Evolutionary conservation across 805 yeast genomes (phyloP), one percentile per base, ranked within the genome.

Genomic region (Kluyveromyces lactis): DNA sequence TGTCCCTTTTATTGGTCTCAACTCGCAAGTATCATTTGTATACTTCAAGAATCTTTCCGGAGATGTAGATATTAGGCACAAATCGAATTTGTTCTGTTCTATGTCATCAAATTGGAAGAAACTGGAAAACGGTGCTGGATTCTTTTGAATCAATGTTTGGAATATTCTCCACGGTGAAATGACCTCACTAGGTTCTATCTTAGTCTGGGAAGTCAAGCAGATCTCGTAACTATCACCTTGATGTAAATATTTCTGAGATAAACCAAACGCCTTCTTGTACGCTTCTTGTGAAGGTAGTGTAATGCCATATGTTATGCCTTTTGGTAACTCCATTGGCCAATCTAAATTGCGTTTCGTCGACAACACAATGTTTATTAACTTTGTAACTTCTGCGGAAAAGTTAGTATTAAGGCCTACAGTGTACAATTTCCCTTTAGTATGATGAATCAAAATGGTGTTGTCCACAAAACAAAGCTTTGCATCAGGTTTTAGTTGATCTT

Each of bases 1-100:
- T 0, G 99, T 92, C 4, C 99, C 99, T 58, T 92, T 92, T 41
- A 92, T 92, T 1, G 99, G 99, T 40, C 97, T 69, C 54, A 92
- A 69, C 60, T 92, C 95, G 42, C 92, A 82, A 0, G 59, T 53
- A 9, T 60, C 55, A 17, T 68, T 58, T 40, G 71, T 70, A 96
- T 97, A 94, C 2, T 80, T 72, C 38, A 94, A 56, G 53, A 92
- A 94, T 46, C 98, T 68, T 58, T 92, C 99, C 0, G 99, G 99
- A 0, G 97, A 90, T 0, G 96, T 81, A 2, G 95, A 86, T 2
- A 90, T 68, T 24, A 92, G 63, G 10, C 70, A 67, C 6, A 60
- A 36, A 44, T 79, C 82, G 2, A 66, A 71, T 19, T 41, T 41
- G n/a, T 41, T 39, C 24, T 39, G 44, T 3, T 49, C 15, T 8